Evolutionary conservation across 1,284 basidiomycete genomes (phyloP), one percentile per base, ranked within the genome.

Genomic region (Cystobasidium sp.): DNA sequence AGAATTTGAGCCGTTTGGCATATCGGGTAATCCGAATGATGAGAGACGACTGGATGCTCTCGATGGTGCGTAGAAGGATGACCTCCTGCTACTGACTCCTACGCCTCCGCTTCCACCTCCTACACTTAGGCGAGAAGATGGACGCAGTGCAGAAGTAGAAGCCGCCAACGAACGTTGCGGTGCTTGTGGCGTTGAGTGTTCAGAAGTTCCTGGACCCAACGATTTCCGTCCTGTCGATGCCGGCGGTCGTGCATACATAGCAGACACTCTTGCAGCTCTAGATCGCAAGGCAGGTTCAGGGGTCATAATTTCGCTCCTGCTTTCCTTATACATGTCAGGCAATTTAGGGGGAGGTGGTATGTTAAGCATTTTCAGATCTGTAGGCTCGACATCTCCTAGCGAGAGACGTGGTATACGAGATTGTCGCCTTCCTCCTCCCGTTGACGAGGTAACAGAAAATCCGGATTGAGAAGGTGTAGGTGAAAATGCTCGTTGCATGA

Each of bases 401-500:
- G 72, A 58, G 10, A 65, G 51, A 14, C 59, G 51, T 9, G 62
- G 68, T 39, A 61, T 66, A 20, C 64, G 59, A 1, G 68, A 73
- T 20, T 71, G 41, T 62, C 66, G 66, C 14, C 49, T 66, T 37
- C 53, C 24, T 16, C 22, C 47, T 20, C 41, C 62, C 22, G 62
- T 61, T 70, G 53, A 83, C 81, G 74, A 82, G 79, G 52, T 68
- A 47, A 77, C 63, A 43, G 83, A 86, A 20, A 55, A 52, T 18
- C 20, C 51, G 16, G 47, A 85, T 53, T 78, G 81, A 56, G 84
- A 86, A 58, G 84, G 84, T 9, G 88, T 82, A 16, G 91, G 90
- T 0, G 90, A 91, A 72, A 90, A 83, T 0, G 89, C 86, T 52
- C 90, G 87, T 75, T 87, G 86, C 83, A 85, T 85, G 55, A 85